Conservation (phyloP, 1,139 yeast genomes). For the Pneumocystis sp. region DNA sequence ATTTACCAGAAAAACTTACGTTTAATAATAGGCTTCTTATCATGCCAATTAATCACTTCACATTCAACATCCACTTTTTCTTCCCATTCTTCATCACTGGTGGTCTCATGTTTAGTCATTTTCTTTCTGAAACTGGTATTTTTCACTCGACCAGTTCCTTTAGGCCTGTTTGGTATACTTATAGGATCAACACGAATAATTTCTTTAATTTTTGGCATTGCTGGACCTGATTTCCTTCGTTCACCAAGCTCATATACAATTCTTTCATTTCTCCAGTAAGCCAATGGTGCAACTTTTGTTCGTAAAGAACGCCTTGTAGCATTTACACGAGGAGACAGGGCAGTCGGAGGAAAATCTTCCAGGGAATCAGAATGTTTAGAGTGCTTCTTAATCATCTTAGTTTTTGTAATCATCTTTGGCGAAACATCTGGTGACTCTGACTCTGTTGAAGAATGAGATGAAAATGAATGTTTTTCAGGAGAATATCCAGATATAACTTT, state of each 20-base stretch:
- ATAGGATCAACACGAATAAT: slow-evolving; percentile 19
- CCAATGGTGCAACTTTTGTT: slow-evolving; percentile 55
- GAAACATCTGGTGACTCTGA: slow-evolving; percentile 4
- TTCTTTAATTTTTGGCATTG: slow-evolving; percentile 19
- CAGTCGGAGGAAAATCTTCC: background rate
- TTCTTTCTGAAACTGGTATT: slow-evolving; percentile 13
- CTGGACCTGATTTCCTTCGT: slow-evolving; percentile 21
- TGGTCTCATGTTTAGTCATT: slow-evolving; percentile 15
- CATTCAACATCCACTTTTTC: slow-evolving; percentile 17
- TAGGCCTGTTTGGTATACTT: slow-evolving; percentile 18
- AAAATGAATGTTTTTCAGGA: slow-evolving; percentile 4
- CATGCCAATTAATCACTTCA: slow-evolving; percentile 20
- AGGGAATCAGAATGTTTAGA: background rate
- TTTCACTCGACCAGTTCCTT: slow-evolving; percentile 4
- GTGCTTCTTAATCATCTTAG: slow-evolving; percentile 1
- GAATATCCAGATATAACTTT: slow-evolving; percentile 15
- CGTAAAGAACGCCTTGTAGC: slow-evolving; percentile 43
- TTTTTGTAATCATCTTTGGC: background rate
- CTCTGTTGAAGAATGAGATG: slow-evolving; percentile 3
- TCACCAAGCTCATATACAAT: slow-evolving; percentile 40
- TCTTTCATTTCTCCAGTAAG: slow-evolving; percentile 74
- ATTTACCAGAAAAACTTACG: background rate
- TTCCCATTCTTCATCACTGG: slow-evolving; percentile 16
- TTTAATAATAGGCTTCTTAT: slow-evolving; percentile 18
- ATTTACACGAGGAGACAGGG: slow-evolving; percentile 1